phyloP scores from a whole-genome alignment of 495 filamentous ascomycete species.

The Penicillium malachiteum region DNA sequence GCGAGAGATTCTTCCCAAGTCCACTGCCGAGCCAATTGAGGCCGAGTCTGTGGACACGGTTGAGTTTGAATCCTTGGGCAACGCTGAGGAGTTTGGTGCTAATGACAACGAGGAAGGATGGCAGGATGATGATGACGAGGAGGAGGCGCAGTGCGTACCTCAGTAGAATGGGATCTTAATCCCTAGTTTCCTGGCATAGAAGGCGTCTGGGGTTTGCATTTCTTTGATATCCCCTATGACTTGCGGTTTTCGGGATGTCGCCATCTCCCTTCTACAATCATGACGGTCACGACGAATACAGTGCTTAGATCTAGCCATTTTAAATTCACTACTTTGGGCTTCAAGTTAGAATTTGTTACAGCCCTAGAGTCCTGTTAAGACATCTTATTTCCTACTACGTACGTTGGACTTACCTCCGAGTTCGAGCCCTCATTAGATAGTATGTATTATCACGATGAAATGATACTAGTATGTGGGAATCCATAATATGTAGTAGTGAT shows the following conservation, averaged over 20 bases:
- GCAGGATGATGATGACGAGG: constrained; percentile 70
- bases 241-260: background rate
- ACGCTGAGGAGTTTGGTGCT: constrained; percentile 75
- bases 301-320: background rate
- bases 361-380: too few species aligned
- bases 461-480: too few species aligned
- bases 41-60: constrained; percentile 83
- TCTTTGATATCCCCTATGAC: constrained; percentile 1
- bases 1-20: constrained; percentile 69
- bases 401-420: too few species aligned
- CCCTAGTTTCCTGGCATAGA: constrained; percentile 26
- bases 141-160: constrained; percentile 74
- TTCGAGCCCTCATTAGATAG: too few species aligned
- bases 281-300: constrained; percentile 5
- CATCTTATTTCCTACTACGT: too few species aligned
- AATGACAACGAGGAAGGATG: constrained; percentile 71
- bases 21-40: constrained; percentile 51
- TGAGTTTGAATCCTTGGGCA: constrained; percentile 73
- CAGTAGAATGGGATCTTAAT: constrained; percentile 57
- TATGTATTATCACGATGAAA: too few species aligned
- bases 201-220: constrained; percentile 26
- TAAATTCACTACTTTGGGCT: background rate
- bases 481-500: too few species aligned
- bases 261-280: constrained; percentile 5
- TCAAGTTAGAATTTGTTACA: background rate